Evolutionary conservation across 495 filamentous ascomycete genomes (phyloP).

Genomic region (Penicillium pulvis): DNA sequence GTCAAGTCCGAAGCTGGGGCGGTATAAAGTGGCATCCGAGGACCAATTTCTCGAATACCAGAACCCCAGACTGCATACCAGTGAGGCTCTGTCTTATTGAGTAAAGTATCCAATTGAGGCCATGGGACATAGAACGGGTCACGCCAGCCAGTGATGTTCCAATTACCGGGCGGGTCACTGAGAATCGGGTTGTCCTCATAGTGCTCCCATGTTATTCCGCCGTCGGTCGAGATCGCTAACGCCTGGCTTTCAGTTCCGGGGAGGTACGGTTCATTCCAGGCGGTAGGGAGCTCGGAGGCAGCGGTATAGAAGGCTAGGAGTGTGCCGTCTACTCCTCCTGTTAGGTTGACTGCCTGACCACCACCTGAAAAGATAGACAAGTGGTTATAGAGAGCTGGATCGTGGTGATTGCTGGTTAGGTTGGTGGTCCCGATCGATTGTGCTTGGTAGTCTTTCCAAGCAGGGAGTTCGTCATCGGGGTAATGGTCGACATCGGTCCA

Average conservation of each 20-base stretch:
- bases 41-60: slow-evolving; percentile 19
- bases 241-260: slow-evolving; percentile 20
- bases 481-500: slow-evolving; percentile 21
- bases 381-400: slow-evolving; percentile 20
- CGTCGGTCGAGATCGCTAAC: slow-evolving; percentile 18
- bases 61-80: slow-evolving; percentile 23
- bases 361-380: slow-evolving; percentile 20
- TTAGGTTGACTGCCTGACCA: slow-evolving; percentile 14
- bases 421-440: slow-evolving; percentile 23
- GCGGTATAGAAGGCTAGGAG: slow-evolving; percentile 19
- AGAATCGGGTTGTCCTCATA: slow-evolving; percentile 21
- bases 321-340: slow-evolving; percentile 18
- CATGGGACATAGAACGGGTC: slow-evolving; percentile 19
- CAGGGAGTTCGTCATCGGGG: slow-evolving; percentile 16
- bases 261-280: slow-evolving; percentile 14
- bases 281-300: slow-evolving; percentile 16
- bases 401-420: slow-evolving; percentile 15
- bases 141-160: slow-evolving; percentile 26
- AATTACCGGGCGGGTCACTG: slow-evolving; percentile 12
- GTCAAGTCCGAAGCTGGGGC: slow-evolving; percentile 20
- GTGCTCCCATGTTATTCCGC: slow-evolving; percentile 17
- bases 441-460: slow-evolving; percentile 18
- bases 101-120: slow-evolving; percentile 12
- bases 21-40: slow-evolving; percentile 18
- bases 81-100: slow-evolving; percentile 17